Percentiles rank a stretch among this genome's conserved stretches.
phyloP scores from a whole-genome alignment of 2,329 filamentous ascomycete genomes.

The Penicillium sp. region DNA sequence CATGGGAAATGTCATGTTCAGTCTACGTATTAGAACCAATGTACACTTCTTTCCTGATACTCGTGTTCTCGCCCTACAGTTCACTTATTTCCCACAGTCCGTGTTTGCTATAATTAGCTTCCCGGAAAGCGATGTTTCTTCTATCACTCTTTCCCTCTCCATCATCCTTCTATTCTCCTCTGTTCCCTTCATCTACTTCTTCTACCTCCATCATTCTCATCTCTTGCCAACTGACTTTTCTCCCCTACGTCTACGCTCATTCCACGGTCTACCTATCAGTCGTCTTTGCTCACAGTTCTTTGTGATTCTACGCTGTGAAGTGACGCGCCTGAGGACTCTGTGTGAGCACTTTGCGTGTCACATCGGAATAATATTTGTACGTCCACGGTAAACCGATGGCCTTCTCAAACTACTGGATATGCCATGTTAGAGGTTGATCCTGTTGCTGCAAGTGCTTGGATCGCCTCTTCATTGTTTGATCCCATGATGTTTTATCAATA shows the following conservation, averaged over 20 bases:
- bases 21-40: conserved; percentile 11
- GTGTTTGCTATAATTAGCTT: too few relatives aligned
- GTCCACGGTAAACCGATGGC: too few relatives aligned
- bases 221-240: neutral
- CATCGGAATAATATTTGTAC: too few relatives aligned
- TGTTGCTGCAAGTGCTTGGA: too few relatives aligned
- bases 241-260: neutral
- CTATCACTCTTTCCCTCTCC: neutral
- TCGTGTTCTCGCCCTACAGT: neutral
- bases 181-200: neutral
- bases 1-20: conserved; percentile 5
- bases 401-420: neutral
- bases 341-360: too few relatives aligned
- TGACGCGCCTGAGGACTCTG: neutral
- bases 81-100: too few relatives aligned
- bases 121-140: neutral
- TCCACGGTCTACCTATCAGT: neutral
- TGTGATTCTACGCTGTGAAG: neutral
- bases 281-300: neutral
- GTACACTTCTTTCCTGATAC: conserved; percentile 4
- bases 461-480: neutral
- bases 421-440: neutral
- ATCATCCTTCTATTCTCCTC: neutral
- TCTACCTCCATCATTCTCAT: neutral
- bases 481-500: neutral